phyloP scores from a whole-genome alignment of 2,329 filamentous ascomycete species.

The Rhytidhysteron rufulum region DNA sequence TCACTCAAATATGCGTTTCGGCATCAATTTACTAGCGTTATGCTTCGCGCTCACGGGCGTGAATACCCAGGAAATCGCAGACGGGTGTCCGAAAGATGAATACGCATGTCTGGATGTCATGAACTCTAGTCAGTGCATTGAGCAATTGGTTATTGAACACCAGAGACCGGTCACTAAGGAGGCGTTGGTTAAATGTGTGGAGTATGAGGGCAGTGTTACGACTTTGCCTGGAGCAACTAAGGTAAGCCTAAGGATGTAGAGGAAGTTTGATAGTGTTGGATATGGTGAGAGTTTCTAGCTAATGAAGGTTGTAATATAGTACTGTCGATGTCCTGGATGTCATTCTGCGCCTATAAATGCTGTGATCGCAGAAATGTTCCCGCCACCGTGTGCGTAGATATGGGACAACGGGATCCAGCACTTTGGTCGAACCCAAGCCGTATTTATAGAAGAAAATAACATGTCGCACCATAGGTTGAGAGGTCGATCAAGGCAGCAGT shows the following conservation, averaged over 20 bases:
- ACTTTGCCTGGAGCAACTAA: conserved; percentile 16
- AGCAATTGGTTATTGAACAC: conserved; percentile 14
- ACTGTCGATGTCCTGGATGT: conserved; percentile 20
- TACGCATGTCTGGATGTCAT: conserved; percentile 21
- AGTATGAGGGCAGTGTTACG: conserved; percentile 14
- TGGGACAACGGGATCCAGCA: background rate
- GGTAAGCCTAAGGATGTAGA: conserved; percentile 9
- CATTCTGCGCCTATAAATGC: conserved; percentile 17
- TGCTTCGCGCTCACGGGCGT: conserved; percentile 4
- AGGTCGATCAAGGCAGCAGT: no score
- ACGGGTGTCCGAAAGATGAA: conserved; percentile 19
- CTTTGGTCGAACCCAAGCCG: background rate
- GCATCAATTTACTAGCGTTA: conserved; percentile 4
- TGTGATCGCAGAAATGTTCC: conserved; percentile 14
- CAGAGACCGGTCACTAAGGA: conserved; percentile 12
- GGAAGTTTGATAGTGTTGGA: background rate
- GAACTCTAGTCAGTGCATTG: conserved; percentile 19
- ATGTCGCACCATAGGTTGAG: no score
- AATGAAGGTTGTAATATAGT: conserved; percentile 8
- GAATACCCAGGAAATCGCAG: conserved; percentile 6
- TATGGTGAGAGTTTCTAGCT: conserved; percentile 3
- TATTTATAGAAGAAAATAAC: background rate
- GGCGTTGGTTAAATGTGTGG: conserved; percentile 16
- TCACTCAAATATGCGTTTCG: conserved; percentile 10
- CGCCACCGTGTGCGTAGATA: conserved; percentile 12